These are phyloP conservation scores for Nakaseomyces uthaithaninus DNA, from an alignment of 1,139 yeast genomes.

Conservation along the genomic window DNA sequence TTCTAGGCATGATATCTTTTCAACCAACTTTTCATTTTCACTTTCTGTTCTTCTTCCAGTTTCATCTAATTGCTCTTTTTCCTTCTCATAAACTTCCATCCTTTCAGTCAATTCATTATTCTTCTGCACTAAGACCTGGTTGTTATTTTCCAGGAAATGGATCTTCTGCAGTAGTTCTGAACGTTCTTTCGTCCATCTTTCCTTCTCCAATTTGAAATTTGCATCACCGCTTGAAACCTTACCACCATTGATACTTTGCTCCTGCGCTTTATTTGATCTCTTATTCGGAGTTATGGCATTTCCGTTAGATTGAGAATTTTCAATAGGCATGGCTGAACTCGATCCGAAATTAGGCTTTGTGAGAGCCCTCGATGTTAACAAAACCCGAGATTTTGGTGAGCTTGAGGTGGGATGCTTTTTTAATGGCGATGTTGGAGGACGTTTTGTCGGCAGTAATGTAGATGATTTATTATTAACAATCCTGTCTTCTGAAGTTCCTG, in stretches of 20 bases:
- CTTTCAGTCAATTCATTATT: background rate
- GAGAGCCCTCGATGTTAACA: constrained; percentile 18
- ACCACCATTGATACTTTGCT: background rate
- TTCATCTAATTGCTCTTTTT: background rate
- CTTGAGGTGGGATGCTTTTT: constrained; percentile 32
- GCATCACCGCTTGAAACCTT: background rate
- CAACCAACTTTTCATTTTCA: constrained; percentile 1
- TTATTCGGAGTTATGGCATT: background rate
- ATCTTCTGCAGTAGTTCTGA: constrained; percentile 14
- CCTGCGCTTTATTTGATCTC: background rate
- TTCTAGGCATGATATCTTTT: background rate
- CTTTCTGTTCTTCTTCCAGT: background rate
- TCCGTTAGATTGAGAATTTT: background rate
- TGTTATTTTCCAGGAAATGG: constrained; percentile 8
- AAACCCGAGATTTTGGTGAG: constrained; percentile 16
- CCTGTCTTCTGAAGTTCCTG: constrained; percentile 2
- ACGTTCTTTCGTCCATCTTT: constrained; percentile 3
- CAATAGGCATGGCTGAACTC: constrained; percentile 23
- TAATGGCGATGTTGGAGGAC: constrained; percentile 61
- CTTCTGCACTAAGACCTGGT: background rate
- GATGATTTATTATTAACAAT: constrained; percentile 5
- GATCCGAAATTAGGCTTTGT: constrained; percentile 10
- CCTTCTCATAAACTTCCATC: background rate
- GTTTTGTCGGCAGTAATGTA: constrained; percentile 47
- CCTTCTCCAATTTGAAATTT: background rate